Evolutionary conservation across 768 basidiomycete genomes (phyloP).

Genomic region (Hypsizygus marmoreus): DNA sequence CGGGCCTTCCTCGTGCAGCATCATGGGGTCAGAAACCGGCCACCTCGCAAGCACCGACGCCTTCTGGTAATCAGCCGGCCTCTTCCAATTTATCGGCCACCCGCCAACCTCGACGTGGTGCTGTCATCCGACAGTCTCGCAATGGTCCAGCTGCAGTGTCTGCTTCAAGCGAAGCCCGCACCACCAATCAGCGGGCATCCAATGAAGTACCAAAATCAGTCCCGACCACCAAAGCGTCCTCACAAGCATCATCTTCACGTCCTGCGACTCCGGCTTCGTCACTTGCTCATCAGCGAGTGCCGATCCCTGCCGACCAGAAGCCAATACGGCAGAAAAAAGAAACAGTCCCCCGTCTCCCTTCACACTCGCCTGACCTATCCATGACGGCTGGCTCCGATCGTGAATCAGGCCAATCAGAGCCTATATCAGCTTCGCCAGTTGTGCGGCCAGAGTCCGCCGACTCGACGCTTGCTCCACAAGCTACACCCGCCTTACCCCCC

Average conservation of each 20-base stretch:
- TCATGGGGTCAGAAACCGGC: conserved; percentile 59
- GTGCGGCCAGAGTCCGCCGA: conserved; percentile 32
- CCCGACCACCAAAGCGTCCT: conserved; percentile 41
- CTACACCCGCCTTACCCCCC: conserved; percentile 40
- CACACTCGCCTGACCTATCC: conserved; percentile 51
- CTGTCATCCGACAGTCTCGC: conserved; percentile 49
- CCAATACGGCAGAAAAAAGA: conserved; percentile 40
- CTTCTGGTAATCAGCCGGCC: conserved; percentile 15
- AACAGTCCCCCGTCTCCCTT: conserved; percentile 24
- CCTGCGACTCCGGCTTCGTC: conserved; percentile 54
- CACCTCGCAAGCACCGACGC: conserved; percentile 18
- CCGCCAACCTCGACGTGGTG: conserved; percentile 46
- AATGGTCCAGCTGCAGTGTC: conserved; percentile 29
- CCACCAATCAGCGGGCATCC: conserved; percentile 29
- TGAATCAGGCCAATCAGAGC: conserved; percentile 48
- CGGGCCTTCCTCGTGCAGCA: conserved; percentile 67
- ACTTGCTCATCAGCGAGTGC: conserved; percentile 40
- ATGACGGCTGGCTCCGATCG: conserved; percentile 51
- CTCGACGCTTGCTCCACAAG: conserved; percentile 22
- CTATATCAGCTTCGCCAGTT: conserved; percentile 31
- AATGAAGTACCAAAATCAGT: conserved; percentile 45
- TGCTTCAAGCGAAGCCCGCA: conserved; percentile 33
- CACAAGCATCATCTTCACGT: conserved; percentile 60
- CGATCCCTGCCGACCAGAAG: conserved; percentile 46
- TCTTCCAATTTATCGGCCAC: conserved; percentile 24